Conservation (phyloP, 2,329 filamentous ascomycete genomes). For the Alternaria conjuncta region DNA sequence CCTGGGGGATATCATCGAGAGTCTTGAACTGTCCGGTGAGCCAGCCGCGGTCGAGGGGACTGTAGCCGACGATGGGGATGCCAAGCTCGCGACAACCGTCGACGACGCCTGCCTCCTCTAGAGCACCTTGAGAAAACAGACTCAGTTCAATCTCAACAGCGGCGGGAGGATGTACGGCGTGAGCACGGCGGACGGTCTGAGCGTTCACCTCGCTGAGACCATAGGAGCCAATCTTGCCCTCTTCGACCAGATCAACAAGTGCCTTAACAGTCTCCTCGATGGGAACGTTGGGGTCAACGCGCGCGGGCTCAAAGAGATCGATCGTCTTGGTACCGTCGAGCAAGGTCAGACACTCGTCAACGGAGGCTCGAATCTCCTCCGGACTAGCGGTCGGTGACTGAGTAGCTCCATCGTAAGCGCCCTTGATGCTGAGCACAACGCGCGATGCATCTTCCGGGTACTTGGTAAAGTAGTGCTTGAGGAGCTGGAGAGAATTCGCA, state of each 20-base stretch:
- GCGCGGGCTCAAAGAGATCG: not conserved
- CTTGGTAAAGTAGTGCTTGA: not conserved
- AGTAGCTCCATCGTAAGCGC: not conserved
- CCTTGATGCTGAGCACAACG: not conserved
- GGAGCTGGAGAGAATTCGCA: not conserved
- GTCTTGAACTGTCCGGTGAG: not conserved
- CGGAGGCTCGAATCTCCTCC: not conserved
- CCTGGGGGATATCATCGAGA: not conserved
- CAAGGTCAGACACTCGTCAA: not conserved
- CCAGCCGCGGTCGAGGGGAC: not conserved
- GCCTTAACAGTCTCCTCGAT: not conserved
- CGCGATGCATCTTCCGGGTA: not conserved
- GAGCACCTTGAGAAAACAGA: not conserved
- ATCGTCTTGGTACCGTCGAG: not conserved
- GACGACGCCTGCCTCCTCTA: not conserved
- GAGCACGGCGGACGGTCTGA: not conserved
- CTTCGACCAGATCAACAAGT: not conserved
- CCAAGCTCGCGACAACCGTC: not conserved
- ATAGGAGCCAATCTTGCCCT: not conserved
- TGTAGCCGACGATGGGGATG: not conserved
- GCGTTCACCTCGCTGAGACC: not conserved
- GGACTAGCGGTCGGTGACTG: not conserved
- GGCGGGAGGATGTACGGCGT: not conserved
- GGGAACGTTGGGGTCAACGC: not conserved
- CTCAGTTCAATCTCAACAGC: not conserved